These are phyloP conservation scores for Chrysoporthe deuterocubensis DNA, from an alignment of 2,329 filamentous ascomycete species.

Conservation along the genomic window DNA sequence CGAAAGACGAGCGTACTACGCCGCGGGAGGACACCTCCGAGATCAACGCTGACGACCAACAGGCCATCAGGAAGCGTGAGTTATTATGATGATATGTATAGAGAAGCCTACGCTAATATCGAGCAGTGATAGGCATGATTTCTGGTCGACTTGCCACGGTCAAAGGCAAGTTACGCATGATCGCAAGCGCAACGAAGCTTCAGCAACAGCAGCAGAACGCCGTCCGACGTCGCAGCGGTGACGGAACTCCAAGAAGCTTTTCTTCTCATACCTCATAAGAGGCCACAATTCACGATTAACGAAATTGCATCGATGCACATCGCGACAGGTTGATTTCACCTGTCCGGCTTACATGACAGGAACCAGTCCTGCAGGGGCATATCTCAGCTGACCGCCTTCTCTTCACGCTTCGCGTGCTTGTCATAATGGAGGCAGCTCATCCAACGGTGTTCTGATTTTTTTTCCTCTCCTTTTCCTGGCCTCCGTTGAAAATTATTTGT, in stretches of 20 bases:
- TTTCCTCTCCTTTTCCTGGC: not conserved
- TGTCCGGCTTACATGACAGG: slow-evolving; percentile 4
- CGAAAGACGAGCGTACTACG: slow-evolving; percentile 48
- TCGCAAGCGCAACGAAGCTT: slow-evolving; percentile 60
- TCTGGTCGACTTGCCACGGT: slow-evolving; percentile 58
- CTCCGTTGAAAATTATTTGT: slow-evolving; percentile 6
- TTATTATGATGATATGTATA: slow-evolving; percentile 28
- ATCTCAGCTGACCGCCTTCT: not conserved
- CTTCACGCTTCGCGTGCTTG: slow-evolving; percentile 1
- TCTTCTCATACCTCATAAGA: slow-evolving; percentile 50
- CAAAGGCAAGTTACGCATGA: slow-evolving; percentile 64
- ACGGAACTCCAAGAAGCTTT: slow-evolving; percentile 59
- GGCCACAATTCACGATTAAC: slow-evolving; percentile 36
- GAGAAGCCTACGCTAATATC: slow-evolving; percentile 33
- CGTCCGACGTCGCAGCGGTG: slow-evolving; percentile 57
- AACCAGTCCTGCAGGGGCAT: not conserved
- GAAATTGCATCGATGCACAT: slow-evolving; percentile 33
- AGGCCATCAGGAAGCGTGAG: slow-evolving; percentile 74
- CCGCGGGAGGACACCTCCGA: slow-evolving; percentile 51
- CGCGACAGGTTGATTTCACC: not conserved
- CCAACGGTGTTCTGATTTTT: slow-evolving; percentile 6
- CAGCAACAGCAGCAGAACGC: slow-evolving; percentile 49
- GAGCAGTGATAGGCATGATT: slow-evolving; percentile 66
- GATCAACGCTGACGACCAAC: slow-evolving; percentile 71
- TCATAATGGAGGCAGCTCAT: slow-evolving; percentile 2